Base-by-base conservation (phyloP, 2,329 filamentous ascomycete species). In the Pezicula neosporulosa region DNA sequence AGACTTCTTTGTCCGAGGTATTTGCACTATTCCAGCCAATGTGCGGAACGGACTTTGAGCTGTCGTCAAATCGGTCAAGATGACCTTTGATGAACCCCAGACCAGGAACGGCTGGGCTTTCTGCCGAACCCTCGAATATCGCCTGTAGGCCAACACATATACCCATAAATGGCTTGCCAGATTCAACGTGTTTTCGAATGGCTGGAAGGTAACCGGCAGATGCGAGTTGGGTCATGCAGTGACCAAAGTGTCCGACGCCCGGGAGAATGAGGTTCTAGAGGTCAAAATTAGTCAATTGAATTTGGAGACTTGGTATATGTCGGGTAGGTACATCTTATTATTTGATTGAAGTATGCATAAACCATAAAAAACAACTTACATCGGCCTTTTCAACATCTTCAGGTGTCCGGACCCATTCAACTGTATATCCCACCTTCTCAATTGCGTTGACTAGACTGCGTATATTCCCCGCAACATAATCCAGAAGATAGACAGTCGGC, bases 21-120 rank as follows among this genome's bases (percentile, higher is more conserved):
- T 85, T 86, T 42, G 95, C 94, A 60, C 86, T 91, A 72, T 99
- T 99, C 94, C 94, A 99, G 50, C 94, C 94, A 69, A 99, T 99
- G 72, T 99, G 95, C 37, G 94, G 94, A n/a, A 99, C 95, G 36
- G 91, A 86, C 73, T 97, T 97, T 63, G 81, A 75, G 30, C 71
- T 69, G 67, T 89, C 83, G 66, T 90, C 76, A 72, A 99, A 99
- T 54, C 86, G 85, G 65, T 82, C 77, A 57, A 99, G 80, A 10
- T 73, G 75, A 37, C 81, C 82, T 42, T 86, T 83, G 55, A 97
- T 84, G 27, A 96, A 43, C 5, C 86, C 87, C 44, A 99, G 75
- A 1, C 94, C 94, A 2, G 83, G 72, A 13, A 90, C 84, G 16
- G 76, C 70, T 0, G 84, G 74, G 58, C 90, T 86, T 69, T 99